Evolutionary conservation across 257 asterid genomes (phyloP).

Genomic region (Mentha longifolia): DNA sequence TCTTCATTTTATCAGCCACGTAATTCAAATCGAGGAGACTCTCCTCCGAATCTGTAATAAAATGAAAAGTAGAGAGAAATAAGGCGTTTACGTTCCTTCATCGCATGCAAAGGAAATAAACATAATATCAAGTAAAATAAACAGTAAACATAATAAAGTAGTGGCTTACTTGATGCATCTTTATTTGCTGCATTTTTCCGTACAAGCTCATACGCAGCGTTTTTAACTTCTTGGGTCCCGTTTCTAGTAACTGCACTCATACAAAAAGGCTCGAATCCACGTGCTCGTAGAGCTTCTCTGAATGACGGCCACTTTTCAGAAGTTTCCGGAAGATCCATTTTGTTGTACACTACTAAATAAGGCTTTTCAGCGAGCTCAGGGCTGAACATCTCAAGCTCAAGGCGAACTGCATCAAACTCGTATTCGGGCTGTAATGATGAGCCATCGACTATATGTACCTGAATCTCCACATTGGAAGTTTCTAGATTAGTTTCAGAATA

Average conservation of each 20-base stretch:
- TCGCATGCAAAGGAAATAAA: neutral
- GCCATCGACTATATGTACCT: slow-evolving; percentile 96
- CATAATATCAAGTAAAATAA: neutral
- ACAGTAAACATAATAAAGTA: neutral
- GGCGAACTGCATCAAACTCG: slow-evolving; percentile 96
- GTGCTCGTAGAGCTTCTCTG: slow-evolving; percentile 56
- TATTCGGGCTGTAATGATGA: slow-evolving; percentile 90
- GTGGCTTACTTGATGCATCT: slow-evolving; percentile 50
- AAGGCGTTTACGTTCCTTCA: neutral
- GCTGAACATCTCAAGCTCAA: slow-evolving; percentile 94
- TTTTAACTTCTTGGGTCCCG: slow-evolving; percentile 84
- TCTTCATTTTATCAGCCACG: slow-evolving; percentile 72
- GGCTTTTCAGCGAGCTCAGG: slow-evolving; percentile 94
- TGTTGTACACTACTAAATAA: slow-evolving; percentile 79
- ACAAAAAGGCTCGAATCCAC: slow-evolving; percentile 78
- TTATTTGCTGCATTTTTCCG: slow-evolving; percentile 41
- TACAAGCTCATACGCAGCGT: slow-evolving; percentile 72
- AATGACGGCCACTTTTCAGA: slow-evolving; percentile 77
- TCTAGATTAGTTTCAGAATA: slow-evolving; percentile 33
- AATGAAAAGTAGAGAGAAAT: slow-evolving; percentile 20
- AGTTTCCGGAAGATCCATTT: slow-evolving; percentile 96
- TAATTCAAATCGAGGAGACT: slow-evolving; percentile 52
- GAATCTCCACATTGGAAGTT: slow-evolving; percentile 35
- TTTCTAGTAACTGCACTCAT: slow-evolving; percentile 86
- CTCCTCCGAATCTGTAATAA: slow-evolving; percentile 43